Evolutionary conservation across 148 eudicot species (phyloP).

Genomic region (Hydrangea macrophylla): DNA sequence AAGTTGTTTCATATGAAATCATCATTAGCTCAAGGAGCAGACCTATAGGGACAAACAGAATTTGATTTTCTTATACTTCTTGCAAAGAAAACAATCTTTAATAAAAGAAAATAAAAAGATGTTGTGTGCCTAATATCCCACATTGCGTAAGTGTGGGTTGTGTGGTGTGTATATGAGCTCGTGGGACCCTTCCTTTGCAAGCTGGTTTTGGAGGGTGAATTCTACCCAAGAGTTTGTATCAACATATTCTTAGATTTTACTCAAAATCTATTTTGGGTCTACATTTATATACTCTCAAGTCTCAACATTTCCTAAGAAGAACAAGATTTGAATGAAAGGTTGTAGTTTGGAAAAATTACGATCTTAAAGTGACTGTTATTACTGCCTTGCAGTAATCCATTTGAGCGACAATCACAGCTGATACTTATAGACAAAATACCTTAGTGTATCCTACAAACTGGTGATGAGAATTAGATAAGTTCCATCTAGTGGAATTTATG

Average conservation of each 20-base stretch:
- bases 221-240: too few species aligned
- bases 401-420: not conserved
- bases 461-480: not conserved
- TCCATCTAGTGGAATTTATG: not conserved
- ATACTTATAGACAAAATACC: not conserved
- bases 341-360: not conserved
- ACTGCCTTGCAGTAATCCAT: not conserved
- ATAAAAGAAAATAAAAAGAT: not conserved
- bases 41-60: not conserved
- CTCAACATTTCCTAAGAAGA: too few species aligned
- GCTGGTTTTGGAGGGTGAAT: too few species aligned
- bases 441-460: not conserved
- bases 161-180: not conserved
- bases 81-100: not conserved
- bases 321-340: not conserved
- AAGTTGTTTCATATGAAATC: not conserved
- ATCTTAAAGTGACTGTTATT: not conserved
- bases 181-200: not conserved
- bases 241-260: too few species aligned
- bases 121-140: too few species aligned
- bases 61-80: not conserved
- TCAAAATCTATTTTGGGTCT: too few species aligned
- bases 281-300: too few species aligned
- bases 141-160: too few species aligned
- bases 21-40: not conserved